Conservation (phyloP, 2,329 filamentous ascomycete species). For the Sporothrix schenckii region DNA sequence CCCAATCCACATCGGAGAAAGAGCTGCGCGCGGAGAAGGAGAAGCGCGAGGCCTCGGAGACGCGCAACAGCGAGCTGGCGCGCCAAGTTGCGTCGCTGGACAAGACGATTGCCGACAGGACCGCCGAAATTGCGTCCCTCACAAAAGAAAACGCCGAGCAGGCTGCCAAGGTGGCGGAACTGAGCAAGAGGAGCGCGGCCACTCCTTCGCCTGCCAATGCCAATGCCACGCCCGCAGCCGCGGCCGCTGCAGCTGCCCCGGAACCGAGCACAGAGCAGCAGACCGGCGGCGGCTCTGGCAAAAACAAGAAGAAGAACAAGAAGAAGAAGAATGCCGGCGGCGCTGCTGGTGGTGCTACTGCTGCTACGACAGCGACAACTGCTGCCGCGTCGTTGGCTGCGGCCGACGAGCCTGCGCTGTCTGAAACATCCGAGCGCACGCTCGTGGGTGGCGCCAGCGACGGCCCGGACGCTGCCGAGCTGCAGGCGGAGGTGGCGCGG, state of each 20-base stretch:
- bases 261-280: conserved; percentile 31
- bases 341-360: conserved; percentile 45
- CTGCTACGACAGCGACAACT: conserved; percentile 42
- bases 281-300: conserved; percentile 47
- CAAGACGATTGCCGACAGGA: conserved; percentile 51
- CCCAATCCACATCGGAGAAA: conserved; percentile 42
- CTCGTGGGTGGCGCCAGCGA: conserved; percentile 36
- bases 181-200: conserved; percentile 20
- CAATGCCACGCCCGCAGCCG: not conserved
- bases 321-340: conserved; percentile 61
- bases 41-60: conserved; percentile 43
- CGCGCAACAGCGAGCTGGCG: conserved; percentile 47
- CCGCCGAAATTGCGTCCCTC: conserved; percentile 49
- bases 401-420: conserved; percentile 45
- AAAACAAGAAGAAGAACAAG: conserved; percentile 91
- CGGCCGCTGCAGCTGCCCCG: conserved; percentile 22
- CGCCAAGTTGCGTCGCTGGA: conserved; percentile 48
- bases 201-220: conserved; percentile 1
- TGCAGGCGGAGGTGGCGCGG: conserved; percentile 55
- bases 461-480: conserved; percentile 40
- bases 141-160: conserved; percentile 39
- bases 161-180: conserved; percentile 28
- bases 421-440: conserved; percentile 38
- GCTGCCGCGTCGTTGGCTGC: conserved; percentile 38
- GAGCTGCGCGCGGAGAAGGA: conserved; percentile 41